Evolutionary conservation across 2,329 filamentous ascomycete genomes (phyloP).

Genomic region (Talaromyces marneffei): DNA sequence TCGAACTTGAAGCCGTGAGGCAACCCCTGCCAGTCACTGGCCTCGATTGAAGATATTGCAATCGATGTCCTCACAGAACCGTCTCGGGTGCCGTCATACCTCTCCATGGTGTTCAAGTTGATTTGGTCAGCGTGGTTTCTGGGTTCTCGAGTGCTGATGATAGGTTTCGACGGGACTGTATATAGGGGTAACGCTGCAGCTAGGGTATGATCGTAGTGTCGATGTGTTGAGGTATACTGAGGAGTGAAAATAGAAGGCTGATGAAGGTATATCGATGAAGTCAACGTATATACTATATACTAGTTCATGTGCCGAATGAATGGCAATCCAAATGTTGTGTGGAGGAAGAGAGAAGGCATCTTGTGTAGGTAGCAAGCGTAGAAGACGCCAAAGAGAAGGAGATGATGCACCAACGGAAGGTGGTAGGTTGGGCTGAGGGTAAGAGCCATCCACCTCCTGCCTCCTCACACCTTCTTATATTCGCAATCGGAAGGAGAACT

Average conservation of each 20-base stretch:
- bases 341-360: background rate
- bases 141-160: background rate
- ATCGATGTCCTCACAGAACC: background rate
- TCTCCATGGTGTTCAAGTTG: background rate
- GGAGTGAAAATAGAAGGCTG: background rate
- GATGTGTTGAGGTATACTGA: background rate
- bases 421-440: background rate
- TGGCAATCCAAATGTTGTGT: background rate
- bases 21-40: background rate
- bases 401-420: background rate
- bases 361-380: background rate
- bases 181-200: background rate
- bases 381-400: background rate
- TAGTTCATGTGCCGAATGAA: background rate
- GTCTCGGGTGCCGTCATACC: background rate
- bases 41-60: background rate
- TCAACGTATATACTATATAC: conserved; percentile 3
- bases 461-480: background rate
- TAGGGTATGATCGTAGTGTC: background rate
- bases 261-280: conserved; percentile 6
- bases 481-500: too few relatives aligned
- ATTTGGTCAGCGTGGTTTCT: background rate
- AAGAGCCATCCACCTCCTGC: background rate
- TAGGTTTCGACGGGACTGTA: background rate
- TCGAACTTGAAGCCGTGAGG: background rate